A percentile compares a stretch with the other conserved stretches of the same genome.
phyloP scores from a whole-genome alignment of 169 alveolate genomes.

The Theileria annulata region DNA sequence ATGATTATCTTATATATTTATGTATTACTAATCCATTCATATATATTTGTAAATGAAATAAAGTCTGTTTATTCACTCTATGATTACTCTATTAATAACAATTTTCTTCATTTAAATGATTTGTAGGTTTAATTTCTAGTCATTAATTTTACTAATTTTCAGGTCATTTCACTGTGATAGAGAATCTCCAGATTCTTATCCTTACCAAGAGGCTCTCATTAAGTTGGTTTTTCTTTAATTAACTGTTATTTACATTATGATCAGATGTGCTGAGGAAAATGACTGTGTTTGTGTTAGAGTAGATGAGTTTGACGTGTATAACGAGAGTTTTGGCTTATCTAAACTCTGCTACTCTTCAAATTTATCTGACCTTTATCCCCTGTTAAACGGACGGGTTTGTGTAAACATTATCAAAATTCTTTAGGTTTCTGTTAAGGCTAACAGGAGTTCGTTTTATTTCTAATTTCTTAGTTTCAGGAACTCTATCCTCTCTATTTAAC shows the following conservation, averaged over 20 bases:
- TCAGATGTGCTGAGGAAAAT: conserved; percentile 49
- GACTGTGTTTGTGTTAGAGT: conserved; percentile 52
- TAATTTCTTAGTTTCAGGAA: neutral
- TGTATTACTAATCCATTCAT: neutral
- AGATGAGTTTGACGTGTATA: conserved; percentile 48
- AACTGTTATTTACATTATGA: neutral
- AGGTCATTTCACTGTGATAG: conserved; percentile 41
- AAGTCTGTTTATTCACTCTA: neutral
- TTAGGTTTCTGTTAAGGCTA: conserved; percentile 55
- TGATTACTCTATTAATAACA: conserved; percentile 27
- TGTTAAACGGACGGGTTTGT: conserved; percentile 39
- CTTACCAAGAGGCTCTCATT: conserved; percentile 49
- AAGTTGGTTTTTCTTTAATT: conserved; percentile 10
- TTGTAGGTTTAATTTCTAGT: conserved; percentile 26
- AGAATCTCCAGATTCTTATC: conserved; percentile 8
- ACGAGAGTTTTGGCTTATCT: conserved; percentile 40
- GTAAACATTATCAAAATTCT: neutral
- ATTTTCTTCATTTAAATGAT: conserved; percentile 55
- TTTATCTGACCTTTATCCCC: conserved; percentile 6
- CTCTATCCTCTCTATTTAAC: conserved; percentile 5
- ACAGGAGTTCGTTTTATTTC: conserved; percentile 24
- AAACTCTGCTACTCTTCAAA: conserved; percentile 45
- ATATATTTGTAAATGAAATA: neutral
- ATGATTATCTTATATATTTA: neutral
- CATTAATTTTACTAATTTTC: neutral